Percentiles rank a stretch among this genome's conserved stretches.
Conservation (phyloP, 2,329 filamentous ascomycete genomes). For the Furcasterigmium furcatum region DNA sequence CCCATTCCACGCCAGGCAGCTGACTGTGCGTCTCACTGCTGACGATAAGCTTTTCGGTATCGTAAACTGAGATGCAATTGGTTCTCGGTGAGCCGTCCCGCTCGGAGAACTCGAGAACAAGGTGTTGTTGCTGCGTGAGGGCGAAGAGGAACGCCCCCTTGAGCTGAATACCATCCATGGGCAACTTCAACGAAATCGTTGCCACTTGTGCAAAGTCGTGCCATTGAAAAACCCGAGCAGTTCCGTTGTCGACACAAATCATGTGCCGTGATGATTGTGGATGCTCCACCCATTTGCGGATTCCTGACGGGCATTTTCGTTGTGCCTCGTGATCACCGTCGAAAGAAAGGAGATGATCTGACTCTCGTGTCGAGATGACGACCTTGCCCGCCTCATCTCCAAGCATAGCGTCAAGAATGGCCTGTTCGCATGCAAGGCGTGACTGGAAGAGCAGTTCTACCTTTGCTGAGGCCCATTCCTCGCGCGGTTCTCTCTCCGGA, state of each 20-base stretch:
- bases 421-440: slow-evolving; percentile 14
- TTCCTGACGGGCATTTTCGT: slow-evolving; percentile 3
- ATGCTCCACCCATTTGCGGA: slow-evolving; percentile 16
- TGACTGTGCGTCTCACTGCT: no score
- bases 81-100: slow-evolving; percentile 8
- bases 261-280: slow-evolving; percentile 17
- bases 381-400: slow-evolving; percentile 21
- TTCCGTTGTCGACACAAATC: slow-evolving; percentile 21
- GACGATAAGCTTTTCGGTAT: slow-evolving; percentile 1
- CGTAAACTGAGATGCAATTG: slow-evolving; percentile 9
- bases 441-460: slow-evolving; percentile 12
- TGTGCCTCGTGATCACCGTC: slow-evolving; percentile 16
- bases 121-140: slow-evolving; percentile 4
- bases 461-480: slow-evolving; percentile 3
- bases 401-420: slow-evolving; percentile 21
- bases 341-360: slow-evolving; percentile 24
- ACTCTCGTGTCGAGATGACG: slow-evolving; percentile 24
- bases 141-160: slow-evolving; percentile 15
- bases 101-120: slow-evolving; percentile 17
- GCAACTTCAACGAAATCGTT: slow-evolving; percentile 4
- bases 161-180: slow-evolving; percentile 11
- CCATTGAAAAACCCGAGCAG: slow-evolving; percentile 21
- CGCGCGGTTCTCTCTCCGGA: slow-evolving; percentile 10
- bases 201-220: slow-evolving; percentile 21
- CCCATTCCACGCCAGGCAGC: no score